Evolutionary conservation across 1,139 yeast species (phyloP).

Genomic region (Protomyces macrosporus): DNA sequence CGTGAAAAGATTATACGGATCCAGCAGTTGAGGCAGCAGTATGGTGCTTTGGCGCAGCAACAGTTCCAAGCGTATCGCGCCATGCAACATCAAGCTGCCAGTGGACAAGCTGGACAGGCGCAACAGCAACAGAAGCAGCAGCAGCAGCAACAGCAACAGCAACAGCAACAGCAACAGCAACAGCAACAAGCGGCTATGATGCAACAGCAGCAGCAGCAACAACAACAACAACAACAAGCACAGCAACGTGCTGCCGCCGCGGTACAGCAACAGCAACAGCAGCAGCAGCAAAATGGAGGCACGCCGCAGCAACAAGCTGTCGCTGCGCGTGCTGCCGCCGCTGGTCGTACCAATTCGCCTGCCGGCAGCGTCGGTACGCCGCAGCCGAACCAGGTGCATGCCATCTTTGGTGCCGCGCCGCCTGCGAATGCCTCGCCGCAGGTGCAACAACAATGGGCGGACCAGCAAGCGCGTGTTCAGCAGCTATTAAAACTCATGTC

Average conservation of each 20-base stretch:
- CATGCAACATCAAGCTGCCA: constrained; percentile 18
- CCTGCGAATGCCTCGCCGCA: constrained; percentile 16
- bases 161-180: constrained; percentile 1
- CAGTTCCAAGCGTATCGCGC: constrained; percentile 17
- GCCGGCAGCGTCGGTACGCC: neutral
- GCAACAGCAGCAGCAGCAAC: neutral
- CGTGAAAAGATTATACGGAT: constrained; percentile 5
- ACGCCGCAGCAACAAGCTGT: no score
- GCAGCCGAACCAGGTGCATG: neutral
- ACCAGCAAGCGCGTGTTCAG: constrained; percentile 23
- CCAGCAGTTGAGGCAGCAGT: constrained; percentile 18
- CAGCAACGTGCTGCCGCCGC: constrained; percentile 4
- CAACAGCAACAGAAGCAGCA: neutral
- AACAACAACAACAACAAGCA: constrained; percentile 14
- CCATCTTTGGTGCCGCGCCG: constrained; percentile 18
- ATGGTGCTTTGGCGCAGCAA: constrained; percentile 9
- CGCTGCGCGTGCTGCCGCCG: neutral
- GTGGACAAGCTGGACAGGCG: constrained; percentile 3
- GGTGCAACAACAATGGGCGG: constrained; percentile 25
- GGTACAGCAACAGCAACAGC: neutral
- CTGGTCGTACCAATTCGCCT: neutral
- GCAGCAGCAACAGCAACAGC: constrained; percentile 1
- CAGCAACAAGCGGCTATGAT: no score
- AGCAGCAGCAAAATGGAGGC: no score
- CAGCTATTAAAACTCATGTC: constrained; percentile 10